Evolutionary conservation across 2,329 filamentous ascomycete species (phyloP).

Genomic region (Pseudofabraea citricarpa): DNA sequence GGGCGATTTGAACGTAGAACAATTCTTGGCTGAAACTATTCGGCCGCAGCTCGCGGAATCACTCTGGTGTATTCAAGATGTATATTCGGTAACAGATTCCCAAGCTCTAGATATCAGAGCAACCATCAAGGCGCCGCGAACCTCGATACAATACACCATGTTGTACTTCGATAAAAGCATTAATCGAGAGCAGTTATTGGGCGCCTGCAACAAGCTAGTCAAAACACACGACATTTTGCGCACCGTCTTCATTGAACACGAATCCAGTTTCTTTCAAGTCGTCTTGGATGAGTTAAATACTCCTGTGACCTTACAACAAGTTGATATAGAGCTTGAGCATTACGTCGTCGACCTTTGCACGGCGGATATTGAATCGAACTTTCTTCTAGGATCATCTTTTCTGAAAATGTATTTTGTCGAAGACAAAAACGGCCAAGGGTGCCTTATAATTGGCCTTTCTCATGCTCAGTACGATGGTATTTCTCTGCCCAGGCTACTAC

Average conservation of each 20-base stretch:
- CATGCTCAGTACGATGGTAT: slow-evolving; percentile 62
- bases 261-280: slow-evolving; percentile 29
- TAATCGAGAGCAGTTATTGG: slow-evolving; percentile 21
- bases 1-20: slow-evolving; percentile 22
- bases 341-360: slow-evolving; percentile 28
- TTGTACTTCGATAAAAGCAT: slow-evolving; percentile 27
- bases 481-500: slow-evolving; percentile 39
- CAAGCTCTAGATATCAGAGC: slow-evolving; percentile 37
- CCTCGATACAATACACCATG: slow-evolving; percentile 34
- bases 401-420: slow-evolving; percentile 23
- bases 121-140: slow-evolving; percentile 29
- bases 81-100: slow-evolving; percentile 32
- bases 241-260: slow-evolving; percentile 32
- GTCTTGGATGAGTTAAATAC: slow-evolving; percentile 29
- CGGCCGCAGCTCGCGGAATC: slow-evolving; percentile 31
- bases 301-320: slow-evolving; percentile 20
- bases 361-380: slow-evolving; percentile 29
- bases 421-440: slow-evolving; percentile 20
- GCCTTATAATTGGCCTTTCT: slow-evolving; percentile 38
- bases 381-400: slow-evolving; percentile 34
- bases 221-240: slow-evolving; percentile 32
- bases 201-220: slow-evolving; percentile 26
- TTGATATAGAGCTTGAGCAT: slow-evolving; percentile 26
- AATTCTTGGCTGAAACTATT: slow-evolving; percentile 31
- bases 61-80: slow-evolving; percentile 32